Conservation (phyloP, 2,329 filamentous ascomycete species). For the Fusarium staphyleae region DNA sequence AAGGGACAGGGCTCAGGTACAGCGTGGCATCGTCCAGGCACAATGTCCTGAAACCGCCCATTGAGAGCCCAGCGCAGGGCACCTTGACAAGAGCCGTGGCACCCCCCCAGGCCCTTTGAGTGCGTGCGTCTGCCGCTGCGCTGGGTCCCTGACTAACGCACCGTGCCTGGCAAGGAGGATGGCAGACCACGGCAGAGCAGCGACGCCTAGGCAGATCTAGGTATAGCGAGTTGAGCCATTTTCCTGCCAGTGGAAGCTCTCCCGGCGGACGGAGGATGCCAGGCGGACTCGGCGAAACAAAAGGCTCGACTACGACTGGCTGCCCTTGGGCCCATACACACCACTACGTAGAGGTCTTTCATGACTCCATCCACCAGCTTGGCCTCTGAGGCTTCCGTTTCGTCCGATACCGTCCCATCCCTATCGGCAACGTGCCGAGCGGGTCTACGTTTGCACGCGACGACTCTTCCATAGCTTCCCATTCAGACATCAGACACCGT, state of each 20-base stretch:
- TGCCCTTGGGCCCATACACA: constrained; percentile 25
- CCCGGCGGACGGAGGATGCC: constrained; percentile 9
- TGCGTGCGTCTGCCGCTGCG: constrained; percentile 37
- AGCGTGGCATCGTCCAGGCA: constrained; percentile 31
- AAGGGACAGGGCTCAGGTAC: constrained; percentile 19
- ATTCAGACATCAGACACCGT: background rate
- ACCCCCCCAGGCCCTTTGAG: constrained; percentile 30
- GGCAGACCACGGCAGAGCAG: constrained; percentile 9
- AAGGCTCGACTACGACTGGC: constrained; percentile 13
- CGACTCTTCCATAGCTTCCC: constrained; percentile 1
- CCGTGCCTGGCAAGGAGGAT: constrained; percentile 33
- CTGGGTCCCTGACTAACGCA: constrained; percentile 41
- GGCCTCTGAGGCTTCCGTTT: constrained; percentile 16
- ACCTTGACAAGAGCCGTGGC: constrained; percentile 18
- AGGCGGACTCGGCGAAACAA: background rate
- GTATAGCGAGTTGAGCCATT: constrained; percentile 38
- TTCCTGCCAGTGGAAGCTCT: constrained; percentile 21
- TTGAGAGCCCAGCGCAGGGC: constrained; percentile 19
- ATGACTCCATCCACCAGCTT: background rate
- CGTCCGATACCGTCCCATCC: constrained; percentile 12
- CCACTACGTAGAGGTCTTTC: background rate
- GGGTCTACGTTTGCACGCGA: constrained; percentile 19
- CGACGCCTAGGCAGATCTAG: constrained; percentile 19
- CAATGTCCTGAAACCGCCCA: constrained; percentile 23
- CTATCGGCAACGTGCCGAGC: constrained; percentile 35